Conservation (phyloP, 441 rosid species). For the Eruca vesicaria region DNA sequence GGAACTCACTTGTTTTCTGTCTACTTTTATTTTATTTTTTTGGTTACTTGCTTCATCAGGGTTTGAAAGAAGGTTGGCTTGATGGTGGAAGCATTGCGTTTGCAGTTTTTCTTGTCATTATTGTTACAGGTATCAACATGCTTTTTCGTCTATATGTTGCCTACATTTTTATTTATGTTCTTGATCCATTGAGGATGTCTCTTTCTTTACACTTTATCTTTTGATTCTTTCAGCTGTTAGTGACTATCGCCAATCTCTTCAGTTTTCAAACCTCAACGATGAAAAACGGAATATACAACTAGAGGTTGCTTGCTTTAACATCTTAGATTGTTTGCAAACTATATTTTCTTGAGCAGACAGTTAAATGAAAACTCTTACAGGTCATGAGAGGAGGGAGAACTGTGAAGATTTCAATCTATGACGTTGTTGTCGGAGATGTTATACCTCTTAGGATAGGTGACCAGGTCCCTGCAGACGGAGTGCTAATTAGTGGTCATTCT, state of each 20-base stretch:
- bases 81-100: constrained; percentile 98
- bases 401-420: constrained; percentile 86
- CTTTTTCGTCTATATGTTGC: not conserved
- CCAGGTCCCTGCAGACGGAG: constrained; percentile 99
- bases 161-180: not conserved
- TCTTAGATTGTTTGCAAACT: not conserved
- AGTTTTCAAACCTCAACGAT: constrained; percentile 91
- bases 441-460: constrained; percentile 94
- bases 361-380: constrained; percentile 39
- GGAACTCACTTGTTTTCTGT: not conserved
- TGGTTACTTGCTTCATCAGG: constrained; percentile 44
- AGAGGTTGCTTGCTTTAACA: constrained; percentile 61
- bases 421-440: constrained; percentile 95
- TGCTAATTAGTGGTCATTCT: constrained; percentile 87
- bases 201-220: constrained; percentile 1
- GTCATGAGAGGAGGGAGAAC: constrained; percentile 91
- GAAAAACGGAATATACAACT: constrained; percentile 95
- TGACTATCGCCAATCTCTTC: constrained; percentile 99
- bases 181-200: not conserved
- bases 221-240: constrained; percentile 63
- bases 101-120: constrained; percentile 86
- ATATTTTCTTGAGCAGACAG: not conserved
- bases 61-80: constrained; percentile 91
- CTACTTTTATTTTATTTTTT: not conserved
- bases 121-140: constrained; percentile 74